Base-by-base conservation (phyloP, 345 rosid species). In the Kernera saxatilis region DNA sequence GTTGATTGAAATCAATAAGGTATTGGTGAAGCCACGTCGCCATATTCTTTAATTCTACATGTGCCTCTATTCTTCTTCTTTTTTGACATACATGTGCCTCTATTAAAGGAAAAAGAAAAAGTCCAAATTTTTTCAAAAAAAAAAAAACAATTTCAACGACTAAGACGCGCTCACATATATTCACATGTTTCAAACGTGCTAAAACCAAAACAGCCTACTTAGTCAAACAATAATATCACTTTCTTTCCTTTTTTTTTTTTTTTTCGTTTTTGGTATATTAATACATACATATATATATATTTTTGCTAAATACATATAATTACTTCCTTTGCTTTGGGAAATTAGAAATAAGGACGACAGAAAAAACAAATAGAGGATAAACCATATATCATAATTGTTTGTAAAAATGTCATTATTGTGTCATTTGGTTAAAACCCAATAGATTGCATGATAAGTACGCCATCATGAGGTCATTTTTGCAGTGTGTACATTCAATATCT, bases 11-110 rank as follows among this genome's bases (percentile, higher is more conserved):
- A 21, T 29, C 18, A 33, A 67, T 54, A 40, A 41, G 70, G 64
- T 39, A 64, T 9, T 6, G 40, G 58, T 46, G 58, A 57, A 49
- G 45, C 61, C 77, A 73, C 77, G 72, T 57, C 46, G 61, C 29
- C 2, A 9, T 52, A 40, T 60, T 39, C 46, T 66, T 57, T 66
- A 49, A 45, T 73, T 65, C 35, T 3, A 39, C 72, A 65, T 66
- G 77, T 73, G 77, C 67, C 67, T 57, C 54, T 54, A 43, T 30
- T 30, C n/a, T n/a, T n/a, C n/a, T n/a, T n/a, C n/a, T n/a, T n/a
- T n/a, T n/a, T n/a, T n/a, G n/a, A n/a, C n/a, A n/a, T 3, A 39
- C 72, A 65, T 66, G 77, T 73, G 77, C 67, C 67, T 68, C 67
- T 65, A 29, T 48, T 29, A 56, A 73, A 46, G 67, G 67, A 39